Base-by-base conservation (phyloP, 116 monocot genomes). In the Phalaenopsis hybrid region DNA sequence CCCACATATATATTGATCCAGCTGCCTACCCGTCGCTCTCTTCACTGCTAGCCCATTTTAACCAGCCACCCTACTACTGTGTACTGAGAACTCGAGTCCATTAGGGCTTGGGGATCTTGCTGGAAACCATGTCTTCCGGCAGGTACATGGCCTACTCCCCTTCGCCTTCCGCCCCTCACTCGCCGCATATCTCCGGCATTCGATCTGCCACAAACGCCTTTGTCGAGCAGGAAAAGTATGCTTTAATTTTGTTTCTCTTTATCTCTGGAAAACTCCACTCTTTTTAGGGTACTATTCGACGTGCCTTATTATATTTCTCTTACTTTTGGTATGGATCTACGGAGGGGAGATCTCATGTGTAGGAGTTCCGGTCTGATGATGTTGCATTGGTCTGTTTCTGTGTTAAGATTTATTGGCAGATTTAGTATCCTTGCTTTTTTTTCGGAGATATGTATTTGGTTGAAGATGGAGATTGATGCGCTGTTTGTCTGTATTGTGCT, bases 141-240 rank as follows among this genome's bases (percentile, higher is more conserved):
- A 76, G 89, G 51, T 89, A 87, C 86, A 89, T 89, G 87, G 86
- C 87, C 7, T 89, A 81, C 82, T 89, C 89, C 55, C 87, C 89
- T 44, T 89, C 89, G 10, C 86, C 87, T 8, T 85, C 89, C 44
- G 81, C 89, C 33, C 82, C 89, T 6, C 89, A 86, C 86, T 89
- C 89, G 3, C 89, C 89, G 46, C 89, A 84, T 82, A 77, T 89
- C 79, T 37, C 87, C 15, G 81, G 87, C 74, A 75, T 87, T 37
- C 86, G 89, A 67, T 81, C 81, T 74, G 83, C 87, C n/a, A n/a
- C 84, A 78, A 51, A 13, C 34, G 79, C 82, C 69, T 34, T 89
- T 37, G 82, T 81, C 20, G 89, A 87, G 75, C 87, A 85, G 78
- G 89, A 89, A 57, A 89, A 89, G 89, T 89, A 84, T 37, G 79